Conservation (phyloP, 177 flowering plant species). For the Vitis hybrid region DNA sequence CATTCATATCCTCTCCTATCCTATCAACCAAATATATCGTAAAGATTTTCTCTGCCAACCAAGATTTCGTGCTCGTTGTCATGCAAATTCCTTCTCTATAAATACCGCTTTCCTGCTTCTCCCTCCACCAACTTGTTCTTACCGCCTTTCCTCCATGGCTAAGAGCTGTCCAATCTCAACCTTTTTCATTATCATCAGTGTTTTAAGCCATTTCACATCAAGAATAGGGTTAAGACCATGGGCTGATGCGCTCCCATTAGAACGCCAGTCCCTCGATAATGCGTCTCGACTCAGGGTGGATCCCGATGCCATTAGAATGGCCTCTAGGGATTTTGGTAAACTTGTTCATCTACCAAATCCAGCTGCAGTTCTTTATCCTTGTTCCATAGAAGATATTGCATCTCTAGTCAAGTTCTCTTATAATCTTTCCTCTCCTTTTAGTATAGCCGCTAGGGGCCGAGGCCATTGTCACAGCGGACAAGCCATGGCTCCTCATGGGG, state of each 20-base stretch:
- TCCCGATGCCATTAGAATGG: constrained; percentile 19
- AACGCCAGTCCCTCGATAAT: constrained; percentile 29
- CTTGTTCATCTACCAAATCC: constrained; percentile 30
- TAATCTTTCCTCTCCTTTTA: constrained; percentile 37
- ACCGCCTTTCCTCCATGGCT: constrained; percentile 7
- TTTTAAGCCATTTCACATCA: constrained; percentile 17
- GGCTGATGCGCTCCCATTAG: constrained; percentile 15
- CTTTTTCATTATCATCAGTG: constrained; percentile 3
- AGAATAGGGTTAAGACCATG: background rate
- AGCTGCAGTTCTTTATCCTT: background rate
- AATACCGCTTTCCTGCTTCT: background rate
- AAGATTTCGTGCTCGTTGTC: constrained; percentile 21
- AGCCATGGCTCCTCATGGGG: constrained; percentile 60
- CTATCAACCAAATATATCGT: background rate
- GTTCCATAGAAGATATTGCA: too few relatives aligned
- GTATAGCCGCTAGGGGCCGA: constrained; percentile 58
- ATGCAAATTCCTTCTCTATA: constrained; percentile 10
- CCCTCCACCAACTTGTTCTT: constrained; percentile 2
- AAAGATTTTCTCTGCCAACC: background rate
- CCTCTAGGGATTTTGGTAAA: constrained; percentile 63
- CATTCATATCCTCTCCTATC: background rate
- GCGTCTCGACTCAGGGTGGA: constrained; percentile 19
- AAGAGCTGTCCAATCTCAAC: constrained; percentile 6
- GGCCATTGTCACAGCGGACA: constrained; percentile 82
- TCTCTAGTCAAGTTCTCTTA: too few relatives aligned